Base-by-base conservation (phyloP, 805 yeast species). In the Wickerhamomyces pijperi region DNA sequence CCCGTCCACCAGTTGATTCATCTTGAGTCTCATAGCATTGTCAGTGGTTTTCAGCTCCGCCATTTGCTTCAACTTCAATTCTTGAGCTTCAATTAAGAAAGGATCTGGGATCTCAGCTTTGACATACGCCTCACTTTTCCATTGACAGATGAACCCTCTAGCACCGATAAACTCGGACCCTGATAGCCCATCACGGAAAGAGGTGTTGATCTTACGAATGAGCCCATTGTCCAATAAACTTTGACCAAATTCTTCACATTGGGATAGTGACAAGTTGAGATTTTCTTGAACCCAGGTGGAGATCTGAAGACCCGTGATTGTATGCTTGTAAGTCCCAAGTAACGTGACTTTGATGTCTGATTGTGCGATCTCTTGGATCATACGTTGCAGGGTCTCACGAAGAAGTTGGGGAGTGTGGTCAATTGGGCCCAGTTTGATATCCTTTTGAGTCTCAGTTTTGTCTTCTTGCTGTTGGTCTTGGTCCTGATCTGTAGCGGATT, bases 91-190 rank as follows among this genome's bases (percentile, higher is more conserved):
- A 11, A 9, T 19, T 15, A 7, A 6, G 8, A 31, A 31, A 9
- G 33, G 33, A 12, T 16, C 19, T 5, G 18, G 6, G 12, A 31
- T 11, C 15, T 63, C 67, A 3, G 78, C 76, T 35, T 73, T 62
- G 44, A 71, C 75, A 53, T 72, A 82, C 1, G 83, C 82, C 42
- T 67, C 59, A 3, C 77, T 77, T 44, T 76, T 78, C 95, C 95
- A 86, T 58, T 84, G 95, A 53, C 84, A 85, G 50, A 64, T 68
- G 55, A 79, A 75, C 40, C 76, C 79, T 3, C 86, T 74, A 17
- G 86, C 76, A 56, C 82, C 84, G 39, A 80, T 85, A 58, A 85
- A 85, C 38, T 74, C 72, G 34, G 74, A 65, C 13, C 90, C 88
- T 35, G 76, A 76, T 9, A 88, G 86, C 28, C 77, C 74, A 37